Evolutionary conservation across 768 basidiomycete species (phyloP).

Genomic region (Guyanaporus albipodus): DNA sequence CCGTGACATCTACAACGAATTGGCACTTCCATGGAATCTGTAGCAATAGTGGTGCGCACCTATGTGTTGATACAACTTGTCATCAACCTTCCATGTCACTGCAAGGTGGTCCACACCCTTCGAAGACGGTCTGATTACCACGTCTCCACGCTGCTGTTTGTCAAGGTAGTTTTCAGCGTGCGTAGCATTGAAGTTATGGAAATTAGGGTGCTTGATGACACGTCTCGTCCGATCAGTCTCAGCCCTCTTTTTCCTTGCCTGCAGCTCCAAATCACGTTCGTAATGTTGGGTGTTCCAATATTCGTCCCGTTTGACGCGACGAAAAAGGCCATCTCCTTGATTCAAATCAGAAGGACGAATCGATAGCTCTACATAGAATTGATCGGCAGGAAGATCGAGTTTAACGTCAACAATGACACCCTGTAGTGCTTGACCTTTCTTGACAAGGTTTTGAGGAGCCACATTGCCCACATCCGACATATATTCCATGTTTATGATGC

Average conservation of each 20-base stretch:
- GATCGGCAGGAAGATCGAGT: slow-evolving; percentile 54
- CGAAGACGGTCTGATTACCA: slow-evolving; percentile 93
- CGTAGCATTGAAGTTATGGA: slow-evolving; percentile 88
- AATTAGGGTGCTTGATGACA: slow-evolving; percentile 96
- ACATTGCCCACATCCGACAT: slow-evolving; percentile 47
- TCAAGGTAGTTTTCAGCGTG: slow-evolving; percentile 90
- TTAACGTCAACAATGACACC: slow-evolving; percentile 75
- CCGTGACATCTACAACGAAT: slow-evolving; percentile 62
- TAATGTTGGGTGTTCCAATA: slow-evolving; percentile 63
- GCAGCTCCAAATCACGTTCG: slow-evolving; percentile 66
- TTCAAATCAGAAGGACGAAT: slow-evolving; percentile 57
- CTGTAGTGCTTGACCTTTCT: slow-evolving; percentile 76
- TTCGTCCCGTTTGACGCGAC: slow-evolving; percentile 55
- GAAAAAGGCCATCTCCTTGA: slow-evolving; percentile 59
- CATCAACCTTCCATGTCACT: slow-evolving; percentile 98
- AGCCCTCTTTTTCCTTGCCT: slow-evolving; percentile 79
- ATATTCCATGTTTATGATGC: slow-evolving; percentile 58
- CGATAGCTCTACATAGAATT: slow-evolving; percentile 72
- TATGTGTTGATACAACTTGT: slow-evolving; percentile 93
- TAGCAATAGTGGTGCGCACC: slow-evolving; percentile 47
- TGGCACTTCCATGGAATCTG: slow-evolving; percentile 1
- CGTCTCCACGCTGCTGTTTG: slow-evolving; percentile 90
- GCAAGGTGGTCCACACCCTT: slow-evolving; percentile 92
- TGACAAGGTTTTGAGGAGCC: slow-evolving; percentile 47
- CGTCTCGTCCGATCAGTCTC: slow-evolving; percentile 76